phyloP scores from a whole-genome alignment of 192 early-diverging fungal genomes.

The Backusella macrospora region DNA sequence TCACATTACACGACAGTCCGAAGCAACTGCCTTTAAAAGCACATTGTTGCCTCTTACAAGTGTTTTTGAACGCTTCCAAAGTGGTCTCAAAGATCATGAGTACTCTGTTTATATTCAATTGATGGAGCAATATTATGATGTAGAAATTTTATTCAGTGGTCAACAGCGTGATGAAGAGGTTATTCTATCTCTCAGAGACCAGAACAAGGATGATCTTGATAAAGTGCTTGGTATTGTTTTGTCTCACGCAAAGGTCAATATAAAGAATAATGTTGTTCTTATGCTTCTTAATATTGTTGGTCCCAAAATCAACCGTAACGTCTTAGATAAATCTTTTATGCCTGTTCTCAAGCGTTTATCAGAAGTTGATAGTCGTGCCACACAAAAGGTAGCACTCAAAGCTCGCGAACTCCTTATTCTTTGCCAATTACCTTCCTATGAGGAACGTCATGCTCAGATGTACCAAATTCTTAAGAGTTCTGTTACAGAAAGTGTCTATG shows the following conservation, averaged over 20 bases:
- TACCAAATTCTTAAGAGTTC: slow-evolving; percentile 78
- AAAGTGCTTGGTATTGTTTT: slow-evolving; percentile 68
- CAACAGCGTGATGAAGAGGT: slow-evolving; percentile 79
- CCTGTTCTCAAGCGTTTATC: slow-evolving; percentile 79
- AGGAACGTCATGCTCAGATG: slow-evolving; percentile 85
- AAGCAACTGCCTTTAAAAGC: slow-evolving; percentile 60
- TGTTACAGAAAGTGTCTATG: slow-evolving; percentile 77
- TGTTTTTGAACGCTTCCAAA: slow-evolving; percentile 68
- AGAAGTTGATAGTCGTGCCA: slow-evolving; percentile 68
- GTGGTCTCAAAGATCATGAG: slow-evolving; percentile 78
- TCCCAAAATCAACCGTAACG: slow-evolving; percentile 60
- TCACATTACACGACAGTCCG: slow-evolving; percentile 57
- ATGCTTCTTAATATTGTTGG: slow-evolving; percentile 79
- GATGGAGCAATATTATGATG: slow-evolving; percentile 81
- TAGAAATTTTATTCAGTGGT: slow-evolving; percentile 81
- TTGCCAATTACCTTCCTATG: slow-evolving; percentile 87
- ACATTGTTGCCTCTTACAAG: slow-evolving; percentile 65
- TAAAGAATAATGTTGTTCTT: slow-evolving; percentile 77
- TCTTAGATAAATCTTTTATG: slow-evolving; percentile 70
- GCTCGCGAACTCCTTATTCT: slow-evolving; percentile 93
- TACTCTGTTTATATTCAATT: slow-evolving; percentile 70
- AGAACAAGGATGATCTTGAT: slow-evolving; percentile 78
- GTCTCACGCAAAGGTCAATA: slow-evolving; percentile 77
- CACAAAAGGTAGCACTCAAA: slow-evolving; percentile 87
- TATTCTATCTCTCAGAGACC: slow-evolving; percentile 81